Evolutionary conservation across 177 flowering plant species (phyloP), one percentile per base, ranked within the genome.

Genomic region (Telopea speciosissima): DNA sequence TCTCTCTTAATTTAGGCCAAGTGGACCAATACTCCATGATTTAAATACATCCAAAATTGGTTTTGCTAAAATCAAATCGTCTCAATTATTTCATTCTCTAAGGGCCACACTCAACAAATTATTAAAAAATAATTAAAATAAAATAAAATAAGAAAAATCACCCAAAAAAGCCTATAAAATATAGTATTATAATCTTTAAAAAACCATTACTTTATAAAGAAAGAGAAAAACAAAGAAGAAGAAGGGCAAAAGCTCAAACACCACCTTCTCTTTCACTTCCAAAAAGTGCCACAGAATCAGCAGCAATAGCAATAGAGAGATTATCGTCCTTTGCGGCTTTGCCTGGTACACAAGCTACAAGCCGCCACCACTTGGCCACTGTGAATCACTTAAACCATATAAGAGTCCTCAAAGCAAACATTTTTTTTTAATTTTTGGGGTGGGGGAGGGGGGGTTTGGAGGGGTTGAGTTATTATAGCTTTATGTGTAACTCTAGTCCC

Each of bases 1-100:
- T 58, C n/a, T 19, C 22, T n/a, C n/a, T 21, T 16, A 28, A 28
- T 28, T 28, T 28, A 28, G 31, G 31, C n/a, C 60, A 63, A 63
- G 73, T 63, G 67, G 88, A 87, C 82, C 86, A 83, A 77, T 83
- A 76, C 82, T 66, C 61, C 69, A 71, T 67, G 73, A 66, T 67
- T 74, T 77, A 83, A 77, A 78, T 73, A 28, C 31, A 28, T 28
- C 31, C 85, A 85, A 80, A 82, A 75, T 52, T 76, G 79, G 73
- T 73, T 78, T 81, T 81, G 73, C 79, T 40, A 72, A 68, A 79
- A 70, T 73, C 21, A 54, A 68, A 21, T 56, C 72, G 44, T 80
- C 77, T 82, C 85, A 79, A 81, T 86, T 78, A 80, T 83, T 85
- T 79, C 78, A 70, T 71, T 33, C 33, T 65, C 60, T 45, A 40